Percentiles rank a stretch among this genome's conserved stretches.
Evolutionary conservation across 495 filamentous ascomycete species (phyloP).

Genomic region (Aspergillus affinis): DNA sequence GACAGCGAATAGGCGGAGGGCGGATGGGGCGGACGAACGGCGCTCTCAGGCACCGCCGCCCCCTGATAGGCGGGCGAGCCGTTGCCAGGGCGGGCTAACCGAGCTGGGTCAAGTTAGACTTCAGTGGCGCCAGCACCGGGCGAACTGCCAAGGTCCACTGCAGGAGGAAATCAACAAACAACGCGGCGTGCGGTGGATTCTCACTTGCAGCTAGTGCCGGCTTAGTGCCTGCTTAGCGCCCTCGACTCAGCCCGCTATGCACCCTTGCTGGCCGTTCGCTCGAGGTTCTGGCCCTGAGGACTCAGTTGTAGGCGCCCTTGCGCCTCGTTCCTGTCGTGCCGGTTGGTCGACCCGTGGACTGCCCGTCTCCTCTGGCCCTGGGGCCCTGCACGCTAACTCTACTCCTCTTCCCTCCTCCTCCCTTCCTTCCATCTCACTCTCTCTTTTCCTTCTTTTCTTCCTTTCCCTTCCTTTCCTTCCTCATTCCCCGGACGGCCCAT

Average conservation of each 20-base stretch:
- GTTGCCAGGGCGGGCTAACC: not conserved
- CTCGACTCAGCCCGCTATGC: slow-evolving; percentile 6
- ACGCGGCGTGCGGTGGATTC: slow-evolving; percentile 14
- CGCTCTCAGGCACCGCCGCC: not conserved
- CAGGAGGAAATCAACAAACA: slow-evolving; percentile 14
- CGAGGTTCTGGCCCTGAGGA: slow-evolving; percentile 19
- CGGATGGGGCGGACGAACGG: not conserved
- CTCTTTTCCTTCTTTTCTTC: slow-evolving; percentile 44
- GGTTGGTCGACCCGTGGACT: slow-evolving; percentile 2
- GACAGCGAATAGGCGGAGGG: not conserved
- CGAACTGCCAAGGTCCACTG: not conserved
- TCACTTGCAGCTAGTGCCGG: slow-evolving; percentile 2
- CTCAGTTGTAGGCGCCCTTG: slow-evolving; percentile 21
- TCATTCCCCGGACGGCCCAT: slow-evolving; percentile 19
- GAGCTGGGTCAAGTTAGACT: not conserved
- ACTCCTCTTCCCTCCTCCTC: slow-evolving; percentile 24
- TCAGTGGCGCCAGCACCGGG: not conserved
- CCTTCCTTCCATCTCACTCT: slow-evolving; percentile 9
- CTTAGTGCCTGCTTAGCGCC: slow-evolving; percentile 9
- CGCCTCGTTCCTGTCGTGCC: slow-evolving; percentile 21
- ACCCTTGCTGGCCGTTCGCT: slow-evolving; percentile 12
- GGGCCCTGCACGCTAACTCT: slow-evolving; percentile 8
- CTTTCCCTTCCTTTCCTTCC: slow-evolving; percentile 48
- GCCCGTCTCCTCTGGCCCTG: not conserved
- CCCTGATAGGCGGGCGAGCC: not conserved